Evolutionary conservation across 129 eudicot genomes (phyloP), one percentile per base, ranked within the genome.

Genomic region (Flaveria trinervia): DNA sequence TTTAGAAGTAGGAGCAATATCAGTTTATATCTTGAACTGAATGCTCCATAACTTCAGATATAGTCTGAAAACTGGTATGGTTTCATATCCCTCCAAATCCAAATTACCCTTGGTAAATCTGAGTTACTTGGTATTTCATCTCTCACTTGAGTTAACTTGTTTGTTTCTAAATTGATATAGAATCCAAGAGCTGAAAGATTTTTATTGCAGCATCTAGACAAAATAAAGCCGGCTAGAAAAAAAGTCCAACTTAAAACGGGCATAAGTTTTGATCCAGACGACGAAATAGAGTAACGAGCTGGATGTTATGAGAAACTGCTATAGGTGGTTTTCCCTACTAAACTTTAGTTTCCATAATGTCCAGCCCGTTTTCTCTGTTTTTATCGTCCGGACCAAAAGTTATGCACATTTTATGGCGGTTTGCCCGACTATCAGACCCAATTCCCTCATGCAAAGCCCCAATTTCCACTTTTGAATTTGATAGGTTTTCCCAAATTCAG

Each of bases 61-160:
- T 36, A 36, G 7, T 36, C 41, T 36, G 41, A 36, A 36, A 36
- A 36, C 23, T 48, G 15, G 18, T 48, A 48, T 48, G 59, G 60
- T 57, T 69, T 52, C 8, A 9, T 23, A 23, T 26, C 39, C 66
- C 36, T 60, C 41, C 66, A 15, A 60, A 61, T 44, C 68, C 18
- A 26, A 50, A 74, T 60, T 74, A 23, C n/a, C 60, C 39, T 74
- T 74, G 17, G 44, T 59, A 74, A 23, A 60, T 68, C 45, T 16
- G 68, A 54, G 23, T 55, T 18, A 20, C 25, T 11, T n/a, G 5
- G 18, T 68, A 33, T 39, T 41, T 39, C 49, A 67, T 57, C 30
- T 39, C 46, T 67, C 66, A 52, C 49, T 76, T 23, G 41, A 68
- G 33, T 57, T 12, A 46, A 28, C 60, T n/a, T 43, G 12, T 14